Conservation (phyloP, 257 asterid species). For the Nicotiana tabacum region DNA sequence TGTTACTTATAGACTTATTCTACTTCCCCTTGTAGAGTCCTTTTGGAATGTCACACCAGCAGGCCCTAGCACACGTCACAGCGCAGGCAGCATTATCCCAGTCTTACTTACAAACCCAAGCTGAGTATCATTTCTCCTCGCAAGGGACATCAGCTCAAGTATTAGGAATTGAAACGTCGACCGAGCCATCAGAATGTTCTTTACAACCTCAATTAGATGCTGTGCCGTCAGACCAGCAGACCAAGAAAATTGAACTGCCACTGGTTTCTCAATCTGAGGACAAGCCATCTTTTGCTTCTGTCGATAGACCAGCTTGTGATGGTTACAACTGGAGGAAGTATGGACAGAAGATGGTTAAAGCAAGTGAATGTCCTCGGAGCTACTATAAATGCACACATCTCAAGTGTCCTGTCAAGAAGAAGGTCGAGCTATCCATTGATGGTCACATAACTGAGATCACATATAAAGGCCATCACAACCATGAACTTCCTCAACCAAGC, state of each 20-base stretch:
- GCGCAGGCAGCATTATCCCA: conserved; percentile 90
- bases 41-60: conserved; percentile 98
- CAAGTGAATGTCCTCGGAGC: conserved; percentile 88
- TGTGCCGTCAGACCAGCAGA: conserved; percentile 24
- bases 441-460: conserved; percentile 77
- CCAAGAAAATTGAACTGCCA: conserved; percentile 31
- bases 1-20: not conserved
- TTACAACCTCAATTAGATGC: conserved; percentile 23
- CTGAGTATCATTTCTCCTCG: conserved; percentile 37
- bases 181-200: not conserved
- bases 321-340: conserved; percentile 99
- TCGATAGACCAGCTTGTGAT: conserved; percentile 67
- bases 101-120: conserved; percentile 55
- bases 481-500: conserved; percentile 54
- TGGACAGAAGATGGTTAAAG: conserved; percentile 90
- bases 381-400: conserved; percentile 77
- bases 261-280: conserved; percentile 51
- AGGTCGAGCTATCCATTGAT: conserved; percentile 73
- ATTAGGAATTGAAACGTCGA: not conserved
- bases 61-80: conserved; percentile 92
- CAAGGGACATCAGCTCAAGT: conserved; percentile 10
- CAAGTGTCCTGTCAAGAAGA: conserved; percentile 81
- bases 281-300: conserved; percentile 26
- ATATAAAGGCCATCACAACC: conserved; percentile 88
- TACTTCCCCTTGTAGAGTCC: conserved; percentile 61